Base-by-base conservation (phyloP, 345 rosid species). In the Moricandia moricandioides region DNA sequence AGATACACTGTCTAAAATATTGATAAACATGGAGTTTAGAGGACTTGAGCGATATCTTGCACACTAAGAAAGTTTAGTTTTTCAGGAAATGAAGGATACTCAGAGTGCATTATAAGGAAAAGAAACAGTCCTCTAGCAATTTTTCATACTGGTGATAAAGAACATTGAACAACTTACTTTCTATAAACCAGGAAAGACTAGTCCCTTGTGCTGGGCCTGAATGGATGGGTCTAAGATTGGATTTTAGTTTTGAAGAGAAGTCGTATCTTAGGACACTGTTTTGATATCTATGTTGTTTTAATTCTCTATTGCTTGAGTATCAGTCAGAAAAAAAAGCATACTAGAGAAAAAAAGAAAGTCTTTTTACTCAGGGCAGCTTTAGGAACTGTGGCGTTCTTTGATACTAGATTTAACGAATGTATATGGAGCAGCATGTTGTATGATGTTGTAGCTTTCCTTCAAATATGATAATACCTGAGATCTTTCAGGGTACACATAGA, bases 401-500 rank as follows among this genome's bases (percentile, higher is more conserved):
- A 1, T 45, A 1, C 7, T 5, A 45, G 52, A 45, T 45, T n/a
- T 4, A 45, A 45, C 52, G 52, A 45, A 45, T 45, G 17, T 4
- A 45, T 13, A 1, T 45, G 51, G 13, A 69, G 5, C 66, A 17
- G 51, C 34, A 39, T 72, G 4, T 21, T 35, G 26, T 40, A 9
- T 67, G 60, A n/a, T n/a, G n/a, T n/a, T n/a, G n/a, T n/a, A n/a
- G 26, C 70, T 70, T 12, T n/a, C 73, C 31, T 74, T 43, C 60
- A 49, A 62, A 60, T 62, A 26, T 49, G 47, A 14, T 63, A 62
- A 66, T 17, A 6, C 45, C 54, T 64, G 77, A 67, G 74, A 69
- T 52, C 71, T 70, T 83, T 73, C 85, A 93, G 97, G 97, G 97
- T 51, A 80, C 81, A 58, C 14, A 13, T 45, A 71, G 80, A 76